These are phyloP conservation scores for Heteromeles arbutifolia DNA, from an alignment of 306 rosid genomes.

Conservation along the genomic window DNA sequence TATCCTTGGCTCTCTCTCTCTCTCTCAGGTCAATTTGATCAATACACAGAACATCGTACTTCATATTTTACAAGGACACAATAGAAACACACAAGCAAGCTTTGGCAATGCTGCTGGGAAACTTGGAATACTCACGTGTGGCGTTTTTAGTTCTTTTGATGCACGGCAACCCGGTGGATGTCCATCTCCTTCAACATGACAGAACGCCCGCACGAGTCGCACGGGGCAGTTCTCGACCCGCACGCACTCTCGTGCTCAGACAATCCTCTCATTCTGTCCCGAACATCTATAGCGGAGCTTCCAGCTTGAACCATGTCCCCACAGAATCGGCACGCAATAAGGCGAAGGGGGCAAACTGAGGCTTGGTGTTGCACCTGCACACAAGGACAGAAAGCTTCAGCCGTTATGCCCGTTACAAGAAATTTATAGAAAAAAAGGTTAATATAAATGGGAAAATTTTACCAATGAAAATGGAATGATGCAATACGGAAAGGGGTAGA, in stretches of 20 bases:
- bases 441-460: neutral
- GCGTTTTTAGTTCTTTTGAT: slow-evolving; percentile 54
- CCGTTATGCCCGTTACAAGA: neutral
- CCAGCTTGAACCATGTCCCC: slow-evolving; percentile 99
- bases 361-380: slow-evolving; percentile 81
- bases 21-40: neutral
- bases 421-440: neutral
- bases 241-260: slow-evolving; percentile 91
- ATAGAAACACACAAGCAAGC: neutral
- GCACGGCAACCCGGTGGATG: slow-evolving; percentile 89
- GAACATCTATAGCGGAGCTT: slow-evolving; percentile 58
- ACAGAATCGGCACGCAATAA: slow-evolving; percentile 73
- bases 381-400: slow-evolving; percentile 3
- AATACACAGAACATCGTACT: neutral
- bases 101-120: neutral
- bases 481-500: neutral
- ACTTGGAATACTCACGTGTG: neutral
- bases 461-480: neutral
- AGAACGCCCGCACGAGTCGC: slow-evolving; percentile 95
- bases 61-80: neutral
- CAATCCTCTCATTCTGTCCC: slow-evolving; percentile 81
- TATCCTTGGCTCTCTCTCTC: neutral
- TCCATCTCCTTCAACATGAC: slow-evolving; percentile 99
- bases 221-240: slow-evolving; percentile 91
- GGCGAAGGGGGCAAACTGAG: slow-evolving; percentile 66